Base-by-base conservation (phyloP, 2,329 filamentous ascomycete species). In the Fusarium sp. region DNA sequence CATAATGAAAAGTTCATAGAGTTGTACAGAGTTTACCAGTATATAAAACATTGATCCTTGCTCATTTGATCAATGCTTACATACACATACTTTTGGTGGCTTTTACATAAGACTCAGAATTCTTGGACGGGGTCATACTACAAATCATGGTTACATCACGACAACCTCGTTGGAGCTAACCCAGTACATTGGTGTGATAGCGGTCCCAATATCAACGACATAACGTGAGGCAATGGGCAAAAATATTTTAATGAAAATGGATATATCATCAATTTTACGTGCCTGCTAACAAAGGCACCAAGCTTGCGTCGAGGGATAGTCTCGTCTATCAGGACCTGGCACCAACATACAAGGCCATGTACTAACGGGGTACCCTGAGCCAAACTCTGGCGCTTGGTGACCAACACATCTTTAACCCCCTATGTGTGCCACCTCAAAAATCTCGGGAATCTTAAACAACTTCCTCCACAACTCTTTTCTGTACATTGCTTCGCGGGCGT, bases 191-290 rank as follows among this genome's bases (percentile, higher is more conserved):
- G 29, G 10, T 39, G 14, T 39, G 33, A 36, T 52, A 18, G 31
- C 35, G 17, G 6, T 50, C 20, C 22, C 36, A 18, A 38, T 27
- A 38, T 39, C 22, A 41, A 27, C 14, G 14, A 27, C 35, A n/a
- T n/a, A 29, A 29, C 14, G n/a, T 18, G 8, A 53, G 36, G 36
- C 17, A 20, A 18, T 17, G 14, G 20, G 31, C 31, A 20, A 38
- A 39, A 13, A 13, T 27, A 15, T 10, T 36, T 55, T 20, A 57
- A 65, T 56, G 49, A 70, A 61, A 75, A 67, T 68, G 73, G 72
- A 79, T 76, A 80, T 79, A 77, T 77, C 75, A 75, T 80, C 75
- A 75, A 75, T 76, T 77, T 74, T 76, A 75, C 72, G 65, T 79
- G 78, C 77, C 74, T 78, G 70, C 63, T 71, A 75, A 65, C 61